phyloP scores from a whole-genome alignment of 2,329 filamentous ascomycete species.

The Xylaria sp. region DNA sequence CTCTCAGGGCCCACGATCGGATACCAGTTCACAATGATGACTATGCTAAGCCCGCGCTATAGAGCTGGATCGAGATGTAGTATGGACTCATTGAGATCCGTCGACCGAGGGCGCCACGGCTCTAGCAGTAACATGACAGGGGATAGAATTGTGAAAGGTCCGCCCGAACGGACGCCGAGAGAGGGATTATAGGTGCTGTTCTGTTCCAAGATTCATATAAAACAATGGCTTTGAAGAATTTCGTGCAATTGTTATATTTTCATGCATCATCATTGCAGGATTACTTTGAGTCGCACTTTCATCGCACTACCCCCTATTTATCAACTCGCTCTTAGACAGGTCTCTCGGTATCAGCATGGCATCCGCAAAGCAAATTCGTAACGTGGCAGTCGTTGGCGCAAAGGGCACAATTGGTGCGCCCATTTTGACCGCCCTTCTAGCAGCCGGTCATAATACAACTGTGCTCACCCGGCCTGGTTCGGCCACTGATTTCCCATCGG shows the following conservation, averaged over 20 bases:
- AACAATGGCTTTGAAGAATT: not conserved
- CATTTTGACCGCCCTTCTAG: constrained; percentile 48
- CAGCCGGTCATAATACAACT: constrained; percentile 46
- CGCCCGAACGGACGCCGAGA: constrained; percentile 29
- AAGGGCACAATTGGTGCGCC: constrained; percentile 48
- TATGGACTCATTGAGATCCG: not conserved
- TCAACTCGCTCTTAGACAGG: not conserved
- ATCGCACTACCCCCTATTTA: not conserved
- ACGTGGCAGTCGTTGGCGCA: constrained; percentile 43
- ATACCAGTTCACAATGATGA: too few species aligned
- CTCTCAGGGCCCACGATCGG: not conserved
- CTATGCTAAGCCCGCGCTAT: not conserved
- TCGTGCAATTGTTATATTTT: not conserved
- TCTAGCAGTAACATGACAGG: not conserved
- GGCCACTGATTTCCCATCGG: constrained; percentile 37
- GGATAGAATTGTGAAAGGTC: not conserved
- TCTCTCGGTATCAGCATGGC: constrained; percentile 29
- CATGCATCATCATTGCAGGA: not conserved
- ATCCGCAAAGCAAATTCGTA: constrained; percentile 36
- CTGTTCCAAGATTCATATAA: constrained; percentile 12
- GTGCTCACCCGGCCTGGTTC: constrained; percentile 50
- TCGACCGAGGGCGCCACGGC: not conserved
- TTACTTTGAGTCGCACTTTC: not conserved
- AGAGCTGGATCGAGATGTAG: not conserved
- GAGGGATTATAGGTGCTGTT: not conserved